Base-by-base conservation (phyloP, 805 yeast genomes). In the Dipodascus geniculatus region DNA sequence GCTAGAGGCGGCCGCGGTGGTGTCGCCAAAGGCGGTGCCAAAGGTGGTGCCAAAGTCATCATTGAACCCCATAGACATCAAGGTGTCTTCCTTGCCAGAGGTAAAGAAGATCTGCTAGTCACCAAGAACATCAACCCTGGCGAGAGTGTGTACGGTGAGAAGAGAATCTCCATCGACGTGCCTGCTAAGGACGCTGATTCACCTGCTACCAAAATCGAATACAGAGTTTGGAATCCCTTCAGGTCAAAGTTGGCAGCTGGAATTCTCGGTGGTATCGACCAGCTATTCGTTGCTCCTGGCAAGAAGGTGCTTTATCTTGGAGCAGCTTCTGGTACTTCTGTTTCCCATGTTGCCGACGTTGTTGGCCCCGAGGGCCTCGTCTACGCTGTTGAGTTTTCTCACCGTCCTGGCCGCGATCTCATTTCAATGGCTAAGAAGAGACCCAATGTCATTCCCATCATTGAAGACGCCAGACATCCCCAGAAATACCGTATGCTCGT, bases 211-310 rank as follows among this genome's bases (percentile, higher is more conserved):
- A 93, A 93, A 79, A 80, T 83, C 57, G 99, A 93, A 78, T 93
- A 93, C 83, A 90, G 99, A 81, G 99, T 93, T 63, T 93, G 99
- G 99, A 93, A 93, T 76, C 99, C 99, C 60, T 93, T 93, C 86
- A 86, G 99, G 83, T 91, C 98, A 56, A 93, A 93, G 81, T 79
- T 93, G 77, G 99, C 99, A 71, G 99, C 99, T 59, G 99, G 99
- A 85, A 87, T 93, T 63, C 87, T 93, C 88, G 99, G 99, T 76
- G 99, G 99, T 85, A 76, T 93, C 64, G 99, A 91, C 71, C 97
- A 93, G 76, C 75, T 93, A 65, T 95, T 89, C 78, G 86, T 93
- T 74, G 95, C 87, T 55, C 99, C 99, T 68, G 99, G 99, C 69
- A 88, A 87, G 77, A 93, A 93, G 78, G 98, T 93, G 53, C 78